Conservation (phyloP, 495 filamentous ascomycete species). For the Schizothecium vesticola region DNA sequence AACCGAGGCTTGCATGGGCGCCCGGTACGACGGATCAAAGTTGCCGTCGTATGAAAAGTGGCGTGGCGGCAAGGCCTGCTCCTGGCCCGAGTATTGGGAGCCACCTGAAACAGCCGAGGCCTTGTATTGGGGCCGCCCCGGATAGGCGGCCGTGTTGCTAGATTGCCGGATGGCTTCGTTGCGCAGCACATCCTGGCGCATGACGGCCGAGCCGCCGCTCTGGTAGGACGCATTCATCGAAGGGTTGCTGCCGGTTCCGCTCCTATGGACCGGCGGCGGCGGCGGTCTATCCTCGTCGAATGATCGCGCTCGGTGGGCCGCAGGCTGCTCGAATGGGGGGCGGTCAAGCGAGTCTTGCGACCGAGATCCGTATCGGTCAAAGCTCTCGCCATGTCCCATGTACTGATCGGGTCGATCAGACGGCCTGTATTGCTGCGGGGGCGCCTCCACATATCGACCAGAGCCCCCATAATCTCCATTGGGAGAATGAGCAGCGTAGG, state of each 20-base stretch:
- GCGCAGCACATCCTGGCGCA: constrained; percentile 45
- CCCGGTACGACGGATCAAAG: constrained; percentile 38
- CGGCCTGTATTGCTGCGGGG: constrained; percentile 27
- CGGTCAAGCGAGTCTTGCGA: constrained; percentile 18
- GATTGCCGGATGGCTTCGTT: constrained; percentile 45
- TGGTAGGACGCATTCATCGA: constrained; percentile 31
- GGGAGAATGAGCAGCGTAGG: constrained; percentile 24
- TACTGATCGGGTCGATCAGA: constrained; percentile 32
- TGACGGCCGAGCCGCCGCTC: constrained; percentile 30
- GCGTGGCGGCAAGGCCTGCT: constrained; percentile 32
- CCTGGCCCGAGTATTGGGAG: constrained; percentile 26
- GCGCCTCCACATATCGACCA: constrained; percentile 24
- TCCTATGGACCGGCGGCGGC: constrained; percentile 42
- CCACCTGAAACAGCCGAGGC: constrained; percentile 29
- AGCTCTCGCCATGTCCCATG: constrained; percentile 26
- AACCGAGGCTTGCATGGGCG: constrained; percentile 60
- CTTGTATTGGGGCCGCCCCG: constrained; percentile 43
- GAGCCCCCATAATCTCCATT: constrained; percentile 25
- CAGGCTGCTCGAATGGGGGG: constrained; percentile 12
- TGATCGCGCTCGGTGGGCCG: background rate
- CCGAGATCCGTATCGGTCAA: constrained; percentile 19
- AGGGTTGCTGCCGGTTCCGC: constrained; percentile 34
- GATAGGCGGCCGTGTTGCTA: constrained; percentile 33
- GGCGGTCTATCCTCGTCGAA: constrained; percentile 37
- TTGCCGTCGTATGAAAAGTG: constrained; percentile 47